Evolutionary conservation across 352 stramenopile species (phyloP), one percentile per base, ranked within the genome.

Genomic region (Globisporangium takayamanum): DNA sequence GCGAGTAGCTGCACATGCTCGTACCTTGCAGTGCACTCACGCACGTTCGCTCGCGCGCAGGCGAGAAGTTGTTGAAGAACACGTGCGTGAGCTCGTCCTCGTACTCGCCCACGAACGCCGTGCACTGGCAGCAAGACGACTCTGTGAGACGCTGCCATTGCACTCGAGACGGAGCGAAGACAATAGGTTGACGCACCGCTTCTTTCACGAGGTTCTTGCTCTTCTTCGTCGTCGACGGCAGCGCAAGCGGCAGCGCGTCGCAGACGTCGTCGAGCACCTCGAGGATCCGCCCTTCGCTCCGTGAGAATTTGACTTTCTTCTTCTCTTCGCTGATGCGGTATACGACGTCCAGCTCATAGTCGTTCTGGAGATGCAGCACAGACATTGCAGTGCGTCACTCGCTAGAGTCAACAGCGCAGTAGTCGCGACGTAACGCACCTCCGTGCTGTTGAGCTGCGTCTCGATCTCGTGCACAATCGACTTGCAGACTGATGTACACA

Each of bases 321-420:
- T 94, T 94, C 69, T 90, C 78, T 64, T 94, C 84, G 47, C 84
- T 94, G 65, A 94, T 89, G 47, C 84, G 80, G 60, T 88, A 94
- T 8, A 94, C 84, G 1, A 94, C 75, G 18, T 92, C 84, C 53
- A 94, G 76, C n/a, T 90, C 77, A 50, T 94, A 70, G 58, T 94
- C 81, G 55, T 92, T 71, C 80, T 89, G 56, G 10, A 1, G 15
- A 18, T 3, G 54, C 14, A 30, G 14, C 5, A 39, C 5, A 39
- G 33, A 7, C 46, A 50, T 49, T 30, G n/a, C 6, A 45, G 25
- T 26, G 44, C 20, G 41, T 37, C 18, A 20, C 10, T 14, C 20
- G 12, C 3, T 6, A 53, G 0, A 1, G 14, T 10, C 57, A 30
- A 16, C 14, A 63, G 14, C 15, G 30, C 54, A 47, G 67, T 39